phyloP scores from a whole-genome alignment of 2,329 filamentous ascomycete genomes.

The Aspergillus terreus region DNA sequence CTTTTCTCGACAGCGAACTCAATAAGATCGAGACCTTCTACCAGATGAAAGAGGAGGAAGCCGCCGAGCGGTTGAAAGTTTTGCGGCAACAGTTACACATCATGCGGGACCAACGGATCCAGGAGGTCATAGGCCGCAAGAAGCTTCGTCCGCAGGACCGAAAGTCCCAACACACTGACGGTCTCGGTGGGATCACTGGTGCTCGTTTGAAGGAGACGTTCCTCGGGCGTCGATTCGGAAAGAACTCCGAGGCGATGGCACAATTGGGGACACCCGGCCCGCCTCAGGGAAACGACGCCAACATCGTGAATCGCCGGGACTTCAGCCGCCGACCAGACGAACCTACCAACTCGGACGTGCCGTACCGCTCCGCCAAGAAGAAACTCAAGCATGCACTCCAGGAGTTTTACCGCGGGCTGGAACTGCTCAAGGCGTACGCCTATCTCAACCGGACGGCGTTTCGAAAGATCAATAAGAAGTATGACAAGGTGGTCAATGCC shows the following conservation, averaged over 20 bases:
- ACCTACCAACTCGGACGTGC: conserved; percentile 55
- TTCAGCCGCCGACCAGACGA: conserved; percentile 46
- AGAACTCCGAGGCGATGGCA: conserved; percentile 51
- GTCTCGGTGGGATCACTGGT: conserved; percentile 21
- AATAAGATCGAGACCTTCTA: conserved; percentile 94
- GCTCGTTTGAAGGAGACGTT: conserved; percentile 38
- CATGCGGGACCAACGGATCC: conserved; percentile 79
- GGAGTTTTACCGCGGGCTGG: conserved; percentile 88
- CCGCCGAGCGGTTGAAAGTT: conserved; percentile 64
- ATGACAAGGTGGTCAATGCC: conserved; percentile 83
- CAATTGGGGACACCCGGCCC: conserved; percentile 40
- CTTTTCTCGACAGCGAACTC: conserved; percentile 77
- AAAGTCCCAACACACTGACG: conserved; percentile 19
- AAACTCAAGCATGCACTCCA: conserved; percentile 89
- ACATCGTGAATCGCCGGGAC: conserved; percentile 40
- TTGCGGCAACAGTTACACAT: conserved; percentile 84
- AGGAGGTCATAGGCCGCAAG: conserved; percentile 61
- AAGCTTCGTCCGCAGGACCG: conserved; percentile 19
- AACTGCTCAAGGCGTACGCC: conserved; percentile 87
- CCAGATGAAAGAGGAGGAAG: conserved; percentile 79
- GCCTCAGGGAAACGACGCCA: conserved; percentile 27
- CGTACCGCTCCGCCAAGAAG: conserved; percentile 82
- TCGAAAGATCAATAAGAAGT: conserved; percentile 98
- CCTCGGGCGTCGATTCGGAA: conserved; percentile 50
- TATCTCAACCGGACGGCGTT: conserved; percentile 89